Evolutionary conservation across 495 filamentous ascomycete species (phyloP).

Genomic region (Aspergillus haitiensis): DNA sequence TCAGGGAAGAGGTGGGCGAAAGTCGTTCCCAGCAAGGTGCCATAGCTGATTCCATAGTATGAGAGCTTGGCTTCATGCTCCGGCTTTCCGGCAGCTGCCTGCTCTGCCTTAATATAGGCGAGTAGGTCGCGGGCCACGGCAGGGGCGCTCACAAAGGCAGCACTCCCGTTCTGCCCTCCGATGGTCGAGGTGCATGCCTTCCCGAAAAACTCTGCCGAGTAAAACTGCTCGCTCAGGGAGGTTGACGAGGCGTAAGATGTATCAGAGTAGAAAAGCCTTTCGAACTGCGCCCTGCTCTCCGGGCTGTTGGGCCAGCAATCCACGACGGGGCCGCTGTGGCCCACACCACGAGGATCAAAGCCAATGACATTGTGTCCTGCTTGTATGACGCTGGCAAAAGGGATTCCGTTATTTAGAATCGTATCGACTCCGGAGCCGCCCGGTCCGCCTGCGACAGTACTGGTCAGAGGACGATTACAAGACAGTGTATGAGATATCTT

Average conservation of each 20-base stretch:
- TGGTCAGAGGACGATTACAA: neutral
- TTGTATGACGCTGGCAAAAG: slow-evolving; percentile 2
- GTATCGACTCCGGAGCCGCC: slow-evolving; percentile 43
- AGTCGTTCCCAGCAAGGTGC: slow-evolving; percentile 56
- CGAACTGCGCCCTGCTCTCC: slow-evolving; percentile 26
- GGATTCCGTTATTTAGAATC: slow-evolving; percentile 26
- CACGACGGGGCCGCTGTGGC: slow-evolving; percentile 35
- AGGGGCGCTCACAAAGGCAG: slow-evolving; percentile 37
- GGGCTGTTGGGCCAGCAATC: slow-evolving; percentile 38
- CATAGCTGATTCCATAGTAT: slow-evolving; percentile 62
- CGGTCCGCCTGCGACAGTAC: slow-evolving; percentile 37
- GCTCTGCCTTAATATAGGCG: slow-evolving; percentile 38
- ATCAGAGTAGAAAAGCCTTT: slow-evolving; percentile 24
- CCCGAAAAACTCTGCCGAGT: slow-evolving; percentile 32
- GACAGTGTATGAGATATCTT: slow-evolving; percentile 1
- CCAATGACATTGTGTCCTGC: slow-evolving; percentile 45
- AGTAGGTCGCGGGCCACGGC: slow-evolving; percentile 40
- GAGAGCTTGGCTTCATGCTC: slow-evolving; percentile 42
- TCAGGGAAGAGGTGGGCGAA: slow-evolving; percentile 50
- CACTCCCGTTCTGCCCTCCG: slow-evolving; percentile 25
- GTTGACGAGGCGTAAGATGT: slow-evolving; percentile 28
- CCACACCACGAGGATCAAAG: slow-evolving; percentile 54
- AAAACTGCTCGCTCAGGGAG: slow-evolving; percentile 31
- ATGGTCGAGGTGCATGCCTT: slow-evolving; percentile 32
- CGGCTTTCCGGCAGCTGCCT: slow-evolving; percentile 13